These are phyloP conservation scores for Xylaria sp. DNA, from an alignment of 495 filamentous ascomycete genomes.

Conservation along the genomic window DNA sequence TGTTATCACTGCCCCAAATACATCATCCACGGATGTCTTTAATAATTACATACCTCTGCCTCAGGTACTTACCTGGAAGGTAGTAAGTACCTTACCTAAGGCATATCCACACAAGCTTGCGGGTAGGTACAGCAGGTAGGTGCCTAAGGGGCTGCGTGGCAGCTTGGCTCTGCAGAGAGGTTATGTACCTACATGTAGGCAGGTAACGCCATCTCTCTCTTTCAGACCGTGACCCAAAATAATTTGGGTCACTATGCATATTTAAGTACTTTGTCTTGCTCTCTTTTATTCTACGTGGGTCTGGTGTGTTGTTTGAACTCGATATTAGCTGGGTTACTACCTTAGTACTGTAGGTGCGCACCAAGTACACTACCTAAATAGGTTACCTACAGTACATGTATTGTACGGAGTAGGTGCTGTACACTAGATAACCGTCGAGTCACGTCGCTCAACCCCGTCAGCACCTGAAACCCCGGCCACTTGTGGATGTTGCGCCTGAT, in stretches of 20 bases:
- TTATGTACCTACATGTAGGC: too few species aligned
- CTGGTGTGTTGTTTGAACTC: not conserved
- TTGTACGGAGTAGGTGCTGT: too few species aligned
- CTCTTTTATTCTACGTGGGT: not conserved
- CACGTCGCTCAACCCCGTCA: not conserved
- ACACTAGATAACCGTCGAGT: not conserved
- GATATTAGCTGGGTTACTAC: not conserved
- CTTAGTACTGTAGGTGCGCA: not conserved
- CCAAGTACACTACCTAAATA: too few species aligned
- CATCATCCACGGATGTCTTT: too few species aligned
- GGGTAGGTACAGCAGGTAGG: too few species aligned
- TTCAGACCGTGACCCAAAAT: not conserved
- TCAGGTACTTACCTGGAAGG: too few species aligned
- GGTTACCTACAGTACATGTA: too few species aligned
- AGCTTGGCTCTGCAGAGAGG: not conserved
- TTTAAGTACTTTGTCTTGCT: slow-evolving; percentile 1
- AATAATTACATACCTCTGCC: too few species aligned
- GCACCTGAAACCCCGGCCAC: not conserved
- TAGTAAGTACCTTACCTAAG: too few species aligned
- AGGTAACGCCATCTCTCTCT: not conserved
- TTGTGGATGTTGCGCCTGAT: not conserved
- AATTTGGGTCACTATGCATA: too few species aligned
- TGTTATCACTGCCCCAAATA: too few species aligned
- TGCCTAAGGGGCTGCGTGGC: not conserved
- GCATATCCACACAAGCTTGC: too few species aligned